Evolutionary conservation across 148 eudicot genomes (phyloP).

Genomic region (Fagopyrum esculentum): DNA sequence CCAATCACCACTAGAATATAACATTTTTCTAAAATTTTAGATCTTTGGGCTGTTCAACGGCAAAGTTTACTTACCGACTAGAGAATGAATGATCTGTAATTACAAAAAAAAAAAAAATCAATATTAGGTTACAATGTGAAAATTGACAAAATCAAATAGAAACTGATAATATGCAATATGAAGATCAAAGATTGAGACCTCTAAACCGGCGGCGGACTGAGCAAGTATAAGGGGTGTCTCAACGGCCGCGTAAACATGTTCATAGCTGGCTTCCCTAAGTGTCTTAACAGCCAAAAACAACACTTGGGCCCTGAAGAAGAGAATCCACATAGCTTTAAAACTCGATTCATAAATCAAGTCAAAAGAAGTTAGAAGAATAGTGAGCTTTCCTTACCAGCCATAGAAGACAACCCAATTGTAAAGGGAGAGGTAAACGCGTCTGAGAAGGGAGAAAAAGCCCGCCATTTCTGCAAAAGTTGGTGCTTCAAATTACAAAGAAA

Average conservation of each 20-base stretch:
- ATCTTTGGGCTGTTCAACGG: not conserved
- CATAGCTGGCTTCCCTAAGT: constrained; percentile 48
- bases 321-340: not conserved
- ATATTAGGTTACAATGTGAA: not conserved
- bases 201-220: constrained; percentile 86
- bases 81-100: constrained; percentile 66
- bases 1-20: not conserved
- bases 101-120: not conserved
- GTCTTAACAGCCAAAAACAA: constrained; percentile 63
- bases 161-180: not conserved
- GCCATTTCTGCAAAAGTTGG: constrained; percentile 34
- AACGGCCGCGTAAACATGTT: constrained; percentile 75
- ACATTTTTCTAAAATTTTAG: not conserved
- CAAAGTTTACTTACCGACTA: constrained; percentile 43
- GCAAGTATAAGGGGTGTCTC: constrained; percentile 70
- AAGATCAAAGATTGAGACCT: constrained; percentile 26
- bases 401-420: constrained; percentile 79
- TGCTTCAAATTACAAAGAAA: not conserved
- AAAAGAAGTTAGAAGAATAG: not conserved
- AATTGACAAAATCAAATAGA: not conserved
- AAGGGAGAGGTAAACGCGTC: constrained; percentile 52
- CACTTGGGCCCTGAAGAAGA: constrained; percentile 59
- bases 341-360: not conserved
- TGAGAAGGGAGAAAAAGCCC: constrained; percentile 38
- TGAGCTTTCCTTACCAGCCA: constrained; percentile 48